Conservation (phyloP, 179 eudicot species). For the Vitellaria paradoxa region DNA sequence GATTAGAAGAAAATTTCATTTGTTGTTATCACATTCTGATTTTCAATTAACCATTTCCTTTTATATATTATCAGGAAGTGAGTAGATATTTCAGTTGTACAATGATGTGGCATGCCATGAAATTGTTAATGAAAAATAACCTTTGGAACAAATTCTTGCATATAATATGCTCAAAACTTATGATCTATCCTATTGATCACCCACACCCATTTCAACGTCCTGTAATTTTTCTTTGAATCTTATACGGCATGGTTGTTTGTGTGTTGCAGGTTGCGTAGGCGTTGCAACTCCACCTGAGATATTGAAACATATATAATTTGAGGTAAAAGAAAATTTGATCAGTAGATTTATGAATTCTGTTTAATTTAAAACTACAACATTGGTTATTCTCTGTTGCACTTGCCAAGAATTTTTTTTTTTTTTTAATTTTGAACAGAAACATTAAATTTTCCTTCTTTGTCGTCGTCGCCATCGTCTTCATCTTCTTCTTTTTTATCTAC, state of each 20-base stretch:
- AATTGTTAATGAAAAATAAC: background rate
- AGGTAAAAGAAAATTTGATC: slow-evolving; percentile 12
- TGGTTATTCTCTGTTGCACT: background rate
- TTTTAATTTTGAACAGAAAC: too few species aligned
- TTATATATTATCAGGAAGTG: background rate
- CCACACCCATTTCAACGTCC: background rate
- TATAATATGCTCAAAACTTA: background rate
- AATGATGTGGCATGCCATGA: background rate
- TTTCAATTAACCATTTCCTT: background rate
- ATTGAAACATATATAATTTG: background rate
- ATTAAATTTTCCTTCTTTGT: too few species aligned
- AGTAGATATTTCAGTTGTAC: background rate
- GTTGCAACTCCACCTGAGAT: slow-evolving; percentile 2
- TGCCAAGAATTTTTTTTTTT: background rate
- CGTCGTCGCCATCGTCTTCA: too few species aligned
- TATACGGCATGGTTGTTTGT: background rate
- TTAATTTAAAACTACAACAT: background rate
- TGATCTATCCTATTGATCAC: background rate
- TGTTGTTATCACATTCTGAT: background rate
- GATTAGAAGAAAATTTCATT: too few species aligned
- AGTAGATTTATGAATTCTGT: background rate
- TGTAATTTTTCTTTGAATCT: slow-evolving; percentile 6
- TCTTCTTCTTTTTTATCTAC: too few species aligned
- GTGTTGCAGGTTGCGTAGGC: slow-evolving; percentile 20
- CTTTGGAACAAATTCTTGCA: background rate